phyloP scores from a whole-genome alignment of 1,284 basidiomycete species.

The Farysia itapuensis region DNA sequence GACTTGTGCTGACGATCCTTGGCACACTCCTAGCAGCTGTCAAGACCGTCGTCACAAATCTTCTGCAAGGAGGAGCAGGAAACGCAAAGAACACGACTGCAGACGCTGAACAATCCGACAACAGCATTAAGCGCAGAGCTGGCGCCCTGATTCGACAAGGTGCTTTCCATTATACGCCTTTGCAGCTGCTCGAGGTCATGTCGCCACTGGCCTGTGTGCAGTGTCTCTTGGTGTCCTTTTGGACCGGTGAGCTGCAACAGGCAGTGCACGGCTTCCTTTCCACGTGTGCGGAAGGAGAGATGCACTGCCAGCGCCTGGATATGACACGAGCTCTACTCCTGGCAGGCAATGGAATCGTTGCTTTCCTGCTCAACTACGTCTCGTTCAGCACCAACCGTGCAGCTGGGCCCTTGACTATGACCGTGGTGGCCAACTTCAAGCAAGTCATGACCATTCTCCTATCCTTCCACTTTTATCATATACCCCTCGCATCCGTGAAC shows the following conservation, averaged over 20 bases:
- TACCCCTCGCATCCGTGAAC: not conserved
- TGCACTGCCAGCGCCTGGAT: too few relatives aligned
- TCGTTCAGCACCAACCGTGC: not conserved
- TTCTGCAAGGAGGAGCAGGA: not conserved
- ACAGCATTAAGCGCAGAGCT: not conserved
- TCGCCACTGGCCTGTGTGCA: not conserved
- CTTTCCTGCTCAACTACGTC: not conserved
- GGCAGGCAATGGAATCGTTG: not conserved
- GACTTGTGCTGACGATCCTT: not conserved
- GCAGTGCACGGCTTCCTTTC: not conserved
- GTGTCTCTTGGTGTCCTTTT: not conserved
- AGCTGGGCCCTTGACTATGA: not conserved
- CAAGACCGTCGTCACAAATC: not conserved
- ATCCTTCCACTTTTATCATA: not conserved
- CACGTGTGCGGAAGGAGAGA: too few relatives aligned
- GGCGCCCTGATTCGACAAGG: not conserved
- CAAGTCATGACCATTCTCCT: not conserved
- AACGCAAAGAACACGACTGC: not conserved
- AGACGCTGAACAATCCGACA: too few relatives aligned
- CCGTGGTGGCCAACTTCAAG: not conserved
- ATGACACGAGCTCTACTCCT: not conserved
- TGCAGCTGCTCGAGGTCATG: not conserved
- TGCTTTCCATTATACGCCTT: not conserved
- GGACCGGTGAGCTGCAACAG: not conserved
- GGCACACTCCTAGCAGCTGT: not conserved